Conservation (phyloP, 106 monocot species). For the Dendrobium nobile region DNA sequence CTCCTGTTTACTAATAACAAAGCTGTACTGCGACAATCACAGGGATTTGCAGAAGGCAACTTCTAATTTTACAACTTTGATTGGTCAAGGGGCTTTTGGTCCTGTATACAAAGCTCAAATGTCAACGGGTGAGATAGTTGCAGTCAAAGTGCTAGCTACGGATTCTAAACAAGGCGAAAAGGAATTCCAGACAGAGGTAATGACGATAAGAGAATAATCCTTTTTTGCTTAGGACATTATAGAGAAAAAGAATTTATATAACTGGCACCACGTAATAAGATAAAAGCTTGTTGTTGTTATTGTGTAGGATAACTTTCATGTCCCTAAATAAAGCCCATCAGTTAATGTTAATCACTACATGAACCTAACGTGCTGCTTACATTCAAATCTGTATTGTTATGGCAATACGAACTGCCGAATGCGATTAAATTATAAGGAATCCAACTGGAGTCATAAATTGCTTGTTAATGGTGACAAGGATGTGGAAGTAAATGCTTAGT, state of each 20-base stretch:
- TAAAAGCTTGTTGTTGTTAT: not conserved
- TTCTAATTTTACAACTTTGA: conserved; percentile 74
- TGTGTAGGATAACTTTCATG: not conserved
- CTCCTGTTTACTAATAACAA: not conserved
- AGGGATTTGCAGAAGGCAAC: conserved; percentile 97
- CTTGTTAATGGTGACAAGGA: too few relatives aligned
- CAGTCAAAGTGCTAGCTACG: conserved; percentile 83
- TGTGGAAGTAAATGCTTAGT: too few relatives aligned
- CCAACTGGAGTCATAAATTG: too few relatives aligned
- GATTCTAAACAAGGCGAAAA: conserved; percentile 92
- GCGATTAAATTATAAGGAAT: too few relatives aligned
- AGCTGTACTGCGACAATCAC: not conserved
- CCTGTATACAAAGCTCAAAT: conserved; percentile 92
- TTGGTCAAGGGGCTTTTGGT: conserved; percentile 97
- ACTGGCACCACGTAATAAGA: too few relatives aligned
- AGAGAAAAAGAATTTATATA: too few relatives aligned
- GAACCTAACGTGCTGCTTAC: not conserved
- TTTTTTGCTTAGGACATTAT: not conserved
- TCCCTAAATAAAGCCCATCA: not conserved
- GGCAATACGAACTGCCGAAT: too few relatives aligned
- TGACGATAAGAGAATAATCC: not conserved
- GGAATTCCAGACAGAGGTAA: conserved; percentile 94
- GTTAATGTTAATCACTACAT: not conserved
- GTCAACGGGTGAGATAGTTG: conserved; percentile 84
- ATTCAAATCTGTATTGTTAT: not conserved